These are phyloP conservation scores for Sequoiadendron giganteum DNA, from an alignment of 75 land plant genomes.

Conservation along the genomic window DNA sequence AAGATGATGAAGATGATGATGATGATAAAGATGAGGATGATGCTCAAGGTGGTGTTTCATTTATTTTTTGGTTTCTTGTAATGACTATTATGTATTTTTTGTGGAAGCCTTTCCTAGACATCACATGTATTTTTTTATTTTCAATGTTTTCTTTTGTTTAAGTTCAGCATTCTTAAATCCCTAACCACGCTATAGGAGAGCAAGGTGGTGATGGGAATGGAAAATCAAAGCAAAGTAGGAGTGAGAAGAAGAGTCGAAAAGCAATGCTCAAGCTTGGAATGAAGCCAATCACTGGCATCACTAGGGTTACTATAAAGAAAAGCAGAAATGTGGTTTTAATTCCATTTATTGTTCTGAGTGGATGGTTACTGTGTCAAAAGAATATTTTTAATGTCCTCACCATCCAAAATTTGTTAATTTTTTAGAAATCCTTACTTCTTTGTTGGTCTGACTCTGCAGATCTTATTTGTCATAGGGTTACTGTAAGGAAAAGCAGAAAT, in stretches of 20 bases:
- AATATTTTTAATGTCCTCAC: neutral
- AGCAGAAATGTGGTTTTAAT: slow-evolving; percentile 40
- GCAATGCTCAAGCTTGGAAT: slow-evolving; percentile 94
- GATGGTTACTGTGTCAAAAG: neutral
- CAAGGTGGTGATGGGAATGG: slow-evolving; percentile 37
- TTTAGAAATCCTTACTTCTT: neutral
- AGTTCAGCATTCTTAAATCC: neutral
- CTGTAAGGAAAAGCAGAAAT: slow-evolving; percentile 74
- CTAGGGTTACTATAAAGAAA: slow-evolving; percentile 79
- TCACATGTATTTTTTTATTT: neutral
- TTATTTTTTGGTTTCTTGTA: slow-evolving; percentile 1
- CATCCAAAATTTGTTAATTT: neutral
- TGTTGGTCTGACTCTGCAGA: slow-evolving; percentile 30
- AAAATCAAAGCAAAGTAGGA: slow-evolving; percentile 79
- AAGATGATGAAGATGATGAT: slow-evolving; percentile 63
- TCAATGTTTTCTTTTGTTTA: slow-evolving; percentile 2
- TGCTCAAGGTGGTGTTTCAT: slow-evolving; percentile 21
- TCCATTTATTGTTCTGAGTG: neutral
- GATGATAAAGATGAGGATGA: slow-evolving; percentile 47
- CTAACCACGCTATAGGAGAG: slow-evolving; percentile 1
- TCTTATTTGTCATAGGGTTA: slow-evolving; percentile 76
- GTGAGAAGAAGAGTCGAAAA: slow-evolving; percentile 92
- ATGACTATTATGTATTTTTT: neutral
- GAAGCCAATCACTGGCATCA: slow-evolving; percentile 84
- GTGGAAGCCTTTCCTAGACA: neutral